Percentiles rank a stretch among this genome's conserved stretches.
phyloP scores from a whole-genome alignment of 2,329 filamentous ascomycete genomes.

The Beauveria scarabaeidicola region DNA sequence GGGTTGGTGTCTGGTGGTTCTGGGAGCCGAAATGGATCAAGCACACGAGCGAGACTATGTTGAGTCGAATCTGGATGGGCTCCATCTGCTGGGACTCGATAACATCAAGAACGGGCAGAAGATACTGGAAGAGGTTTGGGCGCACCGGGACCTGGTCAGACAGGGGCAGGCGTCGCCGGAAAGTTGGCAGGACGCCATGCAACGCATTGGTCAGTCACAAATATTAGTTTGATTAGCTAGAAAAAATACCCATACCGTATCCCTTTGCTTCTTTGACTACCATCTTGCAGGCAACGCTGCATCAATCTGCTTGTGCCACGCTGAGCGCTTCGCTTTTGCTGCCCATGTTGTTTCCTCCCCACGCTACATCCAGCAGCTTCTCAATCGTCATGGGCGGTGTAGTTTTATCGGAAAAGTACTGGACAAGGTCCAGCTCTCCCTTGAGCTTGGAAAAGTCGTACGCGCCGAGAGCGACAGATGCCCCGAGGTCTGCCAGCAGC shows the following conservation, averaged over 20 bases:
- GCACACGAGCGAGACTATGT: neutral
- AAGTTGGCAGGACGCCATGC: neutral
- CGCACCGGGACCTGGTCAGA: neutral
- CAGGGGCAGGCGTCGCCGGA: neutral
- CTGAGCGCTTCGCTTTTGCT: neutral
- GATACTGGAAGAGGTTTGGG: neutral
- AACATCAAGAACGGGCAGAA: neutral
- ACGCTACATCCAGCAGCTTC: neutral
- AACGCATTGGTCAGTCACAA: neutral
- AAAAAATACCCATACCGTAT: neutral
- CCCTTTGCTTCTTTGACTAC: neutral
- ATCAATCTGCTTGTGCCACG: neutral
- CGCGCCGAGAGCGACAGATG: constrained; percentile 22
- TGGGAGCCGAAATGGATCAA: neutral
- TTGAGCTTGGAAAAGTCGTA: constrained; percentile 19
- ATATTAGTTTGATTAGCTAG: neutral
- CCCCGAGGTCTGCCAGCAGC: constrained; percentile 24
- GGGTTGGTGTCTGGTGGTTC: neutral
- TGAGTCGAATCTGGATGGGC: neutral
- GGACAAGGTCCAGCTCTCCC: constrained; percentile 17
- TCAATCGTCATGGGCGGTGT: neutral
- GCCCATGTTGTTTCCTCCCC: neutral
- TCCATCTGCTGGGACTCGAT: neutral
- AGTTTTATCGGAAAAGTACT: constrained; percentile 13
- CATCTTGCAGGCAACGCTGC: neutral